Conservation (phyloP, 2,329 filamentous ascomycete genomes). For the Epichloe bromicola region DNA sequence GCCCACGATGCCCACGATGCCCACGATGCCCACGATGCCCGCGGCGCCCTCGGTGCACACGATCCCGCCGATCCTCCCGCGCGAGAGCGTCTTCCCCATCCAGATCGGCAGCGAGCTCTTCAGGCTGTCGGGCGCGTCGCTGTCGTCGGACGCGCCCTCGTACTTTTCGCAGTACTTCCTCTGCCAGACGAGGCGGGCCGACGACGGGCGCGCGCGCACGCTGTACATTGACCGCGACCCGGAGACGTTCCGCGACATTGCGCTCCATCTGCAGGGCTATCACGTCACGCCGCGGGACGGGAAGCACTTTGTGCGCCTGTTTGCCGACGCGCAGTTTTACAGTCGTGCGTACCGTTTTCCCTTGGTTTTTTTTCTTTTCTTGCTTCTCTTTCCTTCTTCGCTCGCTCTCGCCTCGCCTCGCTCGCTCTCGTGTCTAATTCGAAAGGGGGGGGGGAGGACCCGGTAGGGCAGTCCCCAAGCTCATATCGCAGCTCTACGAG, state of each 20-base stretch:
- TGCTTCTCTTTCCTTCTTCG: too few relatives aligned
- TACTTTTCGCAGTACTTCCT: slow-evolving; percentile 94
- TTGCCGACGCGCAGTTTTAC: slow-evolving; percentile 93
- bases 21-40: too few relatives aligned
- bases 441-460: neutral
- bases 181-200: slow-evolving; percentile 58
- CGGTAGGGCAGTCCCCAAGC: slow-evolving; percentile 66
- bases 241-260: slow-evolving; percentile 76
- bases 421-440: neutral
- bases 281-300: slow-evolving; percentile 72
- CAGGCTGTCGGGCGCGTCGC: slow-evolving; percentile 58
- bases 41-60: slow-evolving; percentile 22
- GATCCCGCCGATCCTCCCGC: slow-evolving; percentile 48
- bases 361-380: neutral
- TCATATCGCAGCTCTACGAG: slow-evolving; percentile 84
- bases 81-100: slow-evolving; percentile 61
- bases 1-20: neutral
- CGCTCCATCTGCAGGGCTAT: slow-evolving; percentile 83
- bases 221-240: slow-evolving; percentile 94
- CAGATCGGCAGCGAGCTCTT: slow-evolving; percentile 62
- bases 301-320: slow-evolving; percentile 79
- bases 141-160: slow-evolving; percentile 74
- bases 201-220: slow-evolving; percentile 56
- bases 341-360: slow-evolving; percentile 48
- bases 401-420: too few relatives aligned